Conservation (phyloP, 2,329 filamentous ascomycete species). For the Tolypocladium guangdongense region DNA sequence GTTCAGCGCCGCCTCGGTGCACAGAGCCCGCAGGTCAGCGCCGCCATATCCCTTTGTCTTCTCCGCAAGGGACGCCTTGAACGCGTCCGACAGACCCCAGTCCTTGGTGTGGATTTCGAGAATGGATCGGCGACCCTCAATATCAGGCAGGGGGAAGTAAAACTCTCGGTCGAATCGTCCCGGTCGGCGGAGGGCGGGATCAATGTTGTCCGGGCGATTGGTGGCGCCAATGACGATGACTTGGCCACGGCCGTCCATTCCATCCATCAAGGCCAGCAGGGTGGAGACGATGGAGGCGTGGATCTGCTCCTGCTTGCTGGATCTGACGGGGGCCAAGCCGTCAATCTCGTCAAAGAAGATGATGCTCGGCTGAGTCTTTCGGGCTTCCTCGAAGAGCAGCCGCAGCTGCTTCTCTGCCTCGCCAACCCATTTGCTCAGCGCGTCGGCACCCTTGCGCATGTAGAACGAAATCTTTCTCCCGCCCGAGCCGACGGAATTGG, state of each 20-base stretch:
- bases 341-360: constrained; percentile 99
- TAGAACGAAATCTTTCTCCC: constrained; percentile 97
- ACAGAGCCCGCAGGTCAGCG: constrained; percentile 86
- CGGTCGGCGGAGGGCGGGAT: constrained; percentile 86
- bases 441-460: constrained; percentile 98
- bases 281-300: constrained; percentile 96
- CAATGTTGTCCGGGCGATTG: constrained; percentile 91
- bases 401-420: constrained; percentile 94
- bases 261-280: constrained; percentile 88
- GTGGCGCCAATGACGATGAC: constrained; percentile 99
- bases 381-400: constrained; percentile 87
- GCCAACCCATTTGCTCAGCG: constrained; percentile 96
- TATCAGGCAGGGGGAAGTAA: constrained; percentile 87
- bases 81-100: constrained; percentile 71
- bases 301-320: constrained; percentile 97
- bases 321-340: constrained; percentile 86
- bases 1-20: constrained; percentile 91
- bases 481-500: constrained; percentile 79
- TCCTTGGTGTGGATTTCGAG: constrained; percentile 91
- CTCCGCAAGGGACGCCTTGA: constrained; percentile 76
- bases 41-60: constrained; percentile 94
- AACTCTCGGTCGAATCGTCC: constrained; percentile 96
- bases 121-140: constrained; percentile 70
- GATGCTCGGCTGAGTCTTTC: constrained; percentile 93
- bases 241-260: constrained; percentile 95